Conservation (phyloP, 2,329 filamentous ascomycete genomes). For the Hirsutella rhossiliensis region DNA sequence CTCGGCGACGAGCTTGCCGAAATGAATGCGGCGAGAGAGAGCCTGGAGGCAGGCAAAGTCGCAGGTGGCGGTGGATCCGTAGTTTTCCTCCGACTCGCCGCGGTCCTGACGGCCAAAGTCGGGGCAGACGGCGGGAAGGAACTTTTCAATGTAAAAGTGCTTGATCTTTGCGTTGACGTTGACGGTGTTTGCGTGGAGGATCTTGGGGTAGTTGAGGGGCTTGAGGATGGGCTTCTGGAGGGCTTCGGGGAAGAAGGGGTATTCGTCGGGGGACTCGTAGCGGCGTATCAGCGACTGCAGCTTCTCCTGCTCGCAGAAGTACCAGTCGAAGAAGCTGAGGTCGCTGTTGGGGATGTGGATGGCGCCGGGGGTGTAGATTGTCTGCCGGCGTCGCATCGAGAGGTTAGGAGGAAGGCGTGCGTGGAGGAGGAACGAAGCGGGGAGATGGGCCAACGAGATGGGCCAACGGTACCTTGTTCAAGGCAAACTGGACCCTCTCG, state of each 20-base stretch:
- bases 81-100: constrained; percentile 84
- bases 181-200: constrained; percentile 80
- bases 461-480: constrained; percentile 49
- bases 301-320: constrained; percentile 78
- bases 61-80: constrained; percentile 81
- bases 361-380: constrained; percentile 75
- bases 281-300: constrained; percentile 88
- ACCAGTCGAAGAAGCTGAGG: constrained; percentile 87
- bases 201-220: constrained; percentile 74
- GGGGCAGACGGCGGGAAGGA: constrained; percentile 76
- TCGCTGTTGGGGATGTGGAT: constrained; percentile 61
- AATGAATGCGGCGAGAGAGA: constrained; percentile 82
- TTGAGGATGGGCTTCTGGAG: constrained; percentile 75
- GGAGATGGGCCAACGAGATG: background rate
- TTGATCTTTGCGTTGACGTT: constrained; percentile 86
- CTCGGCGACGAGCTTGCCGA: constrained; percentile 97
- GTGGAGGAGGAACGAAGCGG: no score
- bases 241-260: constrained; percentile 85
- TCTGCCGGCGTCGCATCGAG: constrained; percentile 33
- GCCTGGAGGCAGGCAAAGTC: constrained; percentile 88
- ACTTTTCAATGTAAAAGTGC: constrained; percentile 66
- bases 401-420: no score
- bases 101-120: constrained; percentile 66
- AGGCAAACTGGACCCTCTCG: constrained; percentile 92
- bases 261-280: constrained; percentile 93